These are phyloP conservation scores for Teratosphaeria gauchensis DNA, from an alignment of 2,329 filamentous ascomycete species.

Conservation along the genomic window DNA sequence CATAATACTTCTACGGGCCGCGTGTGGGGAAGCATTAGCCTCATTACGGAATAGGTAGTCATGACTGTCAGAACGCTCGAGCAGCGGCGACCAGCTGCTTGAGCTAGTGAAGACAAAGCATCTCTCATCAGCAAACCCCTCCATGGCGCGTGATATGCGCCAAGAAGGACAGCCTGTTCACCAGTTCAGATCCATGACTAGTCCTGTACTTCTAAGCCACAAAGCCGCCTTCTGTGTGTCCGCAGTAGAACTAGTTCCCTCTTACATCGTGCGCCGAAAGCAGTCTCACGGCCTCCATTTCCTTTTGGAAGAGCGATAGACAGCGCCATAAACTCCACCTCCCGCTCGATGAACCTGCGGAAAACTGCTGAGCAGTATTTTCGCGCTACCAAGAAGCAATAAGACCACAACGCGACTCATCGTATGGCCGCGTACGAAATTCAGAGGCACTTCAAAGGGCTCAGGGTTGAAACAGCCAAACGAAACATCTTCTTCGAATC, in stretches of 20 bases:
- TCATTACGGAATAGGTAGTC: neutral
- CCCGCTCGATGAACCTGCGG: neutral
- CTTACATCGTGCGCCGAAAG: neutral
- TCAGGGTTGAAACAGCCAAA: conserved; percentile 23
- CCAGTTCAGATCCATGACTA: neutral
- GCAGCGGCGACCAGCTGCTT: neutral
- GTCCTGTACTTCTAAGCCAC: neutral
- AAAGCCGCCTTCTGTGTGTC: neutral
- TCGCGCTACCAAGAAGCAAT: neutral
- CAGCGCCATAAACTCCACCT: neutral
- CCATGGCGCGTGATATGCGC: neutral
- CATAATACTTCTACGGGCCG: neutral
- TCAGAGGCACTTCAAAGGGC: conserved; percentile 22
- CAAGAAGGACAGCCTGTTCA: neutral
- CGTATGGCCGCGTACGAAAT: conserved; percentile 25
- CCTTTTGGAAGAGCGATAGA: neutral
- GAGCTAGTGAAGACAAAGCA: neutral
- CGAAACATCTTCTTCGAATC: conserved; percentile 26
- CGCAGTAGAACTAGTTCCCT: neutral
- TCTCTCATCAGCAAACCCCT: neutral
- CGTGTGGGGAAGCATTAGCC: neutral
- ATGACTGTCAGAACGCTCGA: neutral
- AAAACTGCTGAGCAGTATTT: neutral
- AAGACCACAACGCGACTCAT: neutral
- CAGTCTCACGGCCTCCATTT: neutral